Base-by-base conservation (phyloP, 116 monocot genomes). In the Trichopus zeylanicus region DNA sequence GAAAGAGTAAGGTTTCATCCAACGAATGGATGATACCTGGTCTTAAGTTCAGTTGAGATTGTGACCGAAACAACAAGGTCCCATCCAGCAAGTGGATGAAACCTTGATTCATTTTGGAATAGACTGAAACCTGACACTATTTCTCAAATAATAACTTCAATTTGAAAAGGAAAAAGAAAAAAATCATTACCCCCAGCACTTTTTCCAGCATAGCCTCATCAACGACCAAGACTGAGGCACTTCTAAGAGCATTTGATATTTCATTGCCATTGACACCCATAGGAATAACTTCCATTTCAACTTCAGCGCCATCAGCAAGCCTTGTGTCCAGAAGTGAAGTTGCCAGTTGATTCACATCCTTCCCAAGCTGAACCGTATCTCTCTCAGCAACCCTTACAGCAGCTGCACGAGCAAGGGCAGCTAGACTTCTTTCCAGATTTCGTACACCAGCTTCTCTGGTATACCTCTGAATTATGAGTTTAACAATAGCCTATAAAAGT, bases 371-470 rank as follows among this genome's bases (percentile, higher is more conserved):
- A 57, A 89, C 46, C 46, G 67, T 31, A 29, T 82, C 79, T 77
- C 75, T 79, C 59, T 91, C 98, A 10, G 82, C 88, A 59, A 98
- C 69, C 67, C 71, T 88, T 28, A 98, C 98, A 66, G 98, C 98
- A 31, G 98, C 87, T 34, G 85, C 80, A 58, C 98, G 91, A 51
- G 98, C 91, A 49, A 98, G 68, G 31, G 98, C 75, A 66, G 98
- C 87, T 55, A 98, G 47, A 39, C 78, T 78, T 59, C 98, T 71
- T 63, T 98, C 98, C 20, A 98, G 82, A 71, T 78, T 88, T 46
- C 98, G 72, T 25, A 98, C 91, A 64, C 98, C 98, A 48, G 98
- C 98, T 78, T 98, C 98, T 70, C 98, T 72, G 9, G 98, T 98
- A 47, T 98, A 98, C 70, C 85, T 75, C 59, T 85, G 82, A 53